These are phyloP conservation scores for Pseudognaphalium luteoalbum DNA, from an alignment of 129 eudicot genomes.

Conservation along the genomic window DNA sequence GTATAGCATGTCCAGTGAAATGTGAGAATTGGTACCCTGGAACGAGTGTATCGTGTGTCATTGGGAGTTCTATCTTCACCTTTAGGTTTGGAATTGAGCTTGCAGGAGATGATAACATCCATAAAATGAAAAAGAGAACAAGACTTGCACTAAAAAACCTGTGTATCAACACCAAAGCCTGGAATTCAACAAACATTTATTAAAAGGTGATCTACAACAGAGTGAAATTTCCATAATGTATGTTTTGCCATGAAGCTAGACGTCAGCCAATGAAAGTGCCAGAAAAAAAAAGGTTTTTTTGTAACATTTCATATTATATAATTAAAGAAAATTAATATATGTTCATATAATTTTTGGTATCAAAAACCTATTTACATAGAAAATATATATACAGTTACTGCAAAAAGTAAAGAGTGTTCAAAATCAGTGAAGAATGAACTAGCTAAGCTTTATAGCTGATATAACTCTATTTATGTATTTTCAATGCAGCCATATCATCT, in stretches of 20 bases:
- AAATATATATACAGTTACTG: too few species aligned
- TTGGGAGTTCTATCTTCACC: conserved; percentile 41
- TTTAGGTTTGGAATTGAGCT: conserved; percentile 42
- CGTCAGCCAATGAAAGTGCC: not conserved
- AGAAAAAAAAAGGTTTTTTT: not conserved
- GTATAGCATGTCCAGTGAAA: conserved; percentile 11
- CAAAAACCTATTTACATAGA: not conserved
- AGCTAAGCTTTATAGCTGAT: too few species aligned
- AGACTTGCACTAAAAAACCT: conserved; percentile 82
- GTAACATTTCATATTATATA: not conserved
- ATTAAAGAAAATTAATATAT: not conserved
- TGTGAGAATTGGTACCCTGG: conserved; percentile 19
- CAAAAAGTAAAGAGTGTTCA: too few species aligned
- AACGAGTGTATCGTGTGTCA: conserved; percentile 16
- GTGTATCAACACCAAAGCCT: conserved; percentile 88
- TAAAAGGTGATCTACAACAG: conserved; percentile 10
- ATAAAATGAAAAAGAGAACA: conserved; percentile 67
- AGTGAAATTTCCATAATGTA: conserved; percentile 4
- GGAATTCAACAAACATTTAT: conserved; percentile 39
- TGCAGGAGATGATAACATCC: conserved; percentile 71
- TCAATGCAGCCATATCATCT: too few species aligned
- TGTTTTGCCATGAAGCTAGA: not conserved
- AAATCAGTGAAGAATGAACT: too few species aligned
- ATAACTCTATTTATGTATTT: too few species aligned
- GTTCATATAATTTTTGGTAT: not conserved